Conservation (phyloP, 2,329 filamentous ascomycete genomes). For the Amauroascus verrucosus region DNA sequence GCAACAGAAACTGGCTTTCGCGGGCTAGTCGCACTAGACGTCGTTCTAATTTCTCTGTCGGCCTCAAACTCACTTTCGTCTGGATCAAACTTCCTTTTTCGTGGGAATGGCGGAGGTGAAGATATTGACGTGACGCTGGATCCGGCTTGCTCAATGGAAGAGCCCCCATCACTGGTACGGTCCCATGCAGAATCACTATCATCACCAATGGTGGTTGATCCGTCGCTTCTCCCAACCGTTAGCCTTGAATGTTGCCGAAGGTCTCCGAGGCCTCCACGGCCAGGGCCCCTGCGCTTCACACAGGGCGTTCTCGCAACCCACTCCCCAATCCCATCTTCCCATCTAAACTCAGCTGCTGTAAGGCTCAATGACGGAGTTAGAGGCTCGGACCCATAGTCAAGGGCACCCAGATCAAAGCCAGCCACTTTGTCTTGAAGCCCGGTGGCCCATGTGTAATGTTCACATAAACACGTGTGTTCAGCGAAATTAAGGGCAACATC, state of each 20-base stretch:
- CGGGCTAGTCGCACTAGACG: not conserved
- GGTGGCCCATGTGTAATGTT: constrained; percentile 32
- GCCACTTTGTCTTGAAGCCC: constrained; percentile 30
- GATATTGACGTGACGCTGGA: constrained; percentile 10
- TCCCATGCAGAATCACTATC: constrained; percentile 6
- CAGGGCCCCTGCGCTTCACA: not conserved
- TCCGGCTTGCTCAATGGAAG: not conserved
- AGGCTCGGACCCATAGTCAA: constrained; percentile 10
- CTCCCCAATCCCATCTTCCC: constrained; percentile 49
- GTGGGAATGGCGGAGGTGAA: not conserved
- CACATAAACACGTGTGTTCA: constrained; percentile 28
- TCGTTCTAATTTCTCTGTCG: too few relatives aligned
- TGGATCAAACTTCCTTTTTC: constrained; percentile 8
- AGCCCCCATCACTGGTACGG: not conserved
- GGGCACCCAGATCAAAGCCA: constrained; percentile 15
- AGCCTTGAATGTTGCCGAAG: not conserved
- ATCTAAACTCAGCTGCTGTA: constrained; percentile 32
- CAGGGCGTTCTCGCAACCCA: constrained; percentile 39
- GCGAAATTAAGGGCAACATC: constrained; percentile 35
- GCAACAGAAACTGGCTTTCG: not conserved
- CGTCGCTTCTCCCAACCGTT: not conserved
- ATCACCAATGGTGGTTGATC: not conserved
- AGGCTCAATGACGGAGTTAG: constrained; percentile 15
- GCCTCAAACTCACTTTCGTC: not conserved
- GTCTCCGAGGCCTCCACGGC: not conserved